A percentile compares a stretch with the other conserved stretches of the same genome.
These are phyloP conservation scores for Lomentospora prolificans DNA, from an alignment of 2,329 filamentous ascomycete genomes.

Conservation along the genomic window DNA sequence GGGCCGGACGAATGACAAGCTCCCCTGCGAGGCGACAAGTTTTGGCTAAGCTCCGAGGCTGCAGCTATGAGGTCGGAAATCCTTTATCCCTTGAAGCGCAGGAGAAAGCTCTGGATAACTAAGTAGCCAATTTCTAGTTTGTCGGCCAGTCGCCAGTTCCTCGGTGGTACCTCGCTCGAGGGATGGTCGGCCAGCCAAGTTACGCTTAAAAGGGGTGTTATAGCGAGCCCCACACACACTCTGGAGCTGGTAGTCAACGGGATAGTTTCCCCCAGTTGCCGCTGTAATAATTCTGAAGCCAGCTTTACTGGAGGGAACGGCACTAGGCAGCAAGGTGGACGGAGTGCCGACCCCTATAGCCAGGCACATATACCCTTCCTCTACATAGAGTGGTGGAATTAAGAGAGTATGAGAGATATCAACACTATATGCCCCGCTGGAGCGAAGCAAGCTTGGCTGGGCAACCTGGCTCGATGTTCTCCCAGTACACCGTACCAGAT, in stretches of 20 bases:
- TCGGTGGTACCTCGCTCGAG: not conserved
- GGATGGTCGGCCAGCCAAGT: not conserved
- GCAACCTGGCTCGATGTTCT: not conserved
- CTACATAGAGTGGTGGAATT: not conserved
- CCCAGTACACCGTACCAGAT: not conserved
- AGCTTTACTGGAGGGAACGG: not conserved
- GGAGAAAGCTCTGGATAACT: not conserved
- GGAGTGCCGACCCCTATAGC: not conserved
- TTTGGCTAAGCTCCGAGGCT: slow-evolving; percentile 5
- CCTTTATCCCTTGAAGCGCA: not conserved
- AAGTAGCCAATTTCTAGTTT: not conserved
- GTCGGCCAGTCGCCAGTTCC: not conserved
- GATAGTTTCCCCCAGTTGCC: not conserved
- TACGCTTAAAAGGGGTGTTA: not conserved
- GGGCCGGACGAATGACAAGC: slow-evolving; percentile 5
- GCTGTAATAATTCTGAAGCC: not conserved
- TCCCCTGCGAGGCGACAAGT: not conserved
- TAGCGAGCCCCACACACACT: not conserved
- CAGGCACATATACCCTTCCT: slow-evolving; percentile 3
- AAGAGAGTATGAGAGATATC: not conserved
- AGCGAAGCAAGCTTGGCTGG: not conserved
- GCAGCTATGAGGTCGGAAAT: not conserved
- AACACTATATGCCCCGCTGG: not conserved
- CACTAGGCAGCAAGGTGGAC: not conserved
- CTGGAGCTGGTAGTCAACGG: not conserved